These are phyloP conservation scores for Fragilaria crotonensis DNA, from an alignment of 108 stramenopile species.

Conservation along the genomic window DNA sequence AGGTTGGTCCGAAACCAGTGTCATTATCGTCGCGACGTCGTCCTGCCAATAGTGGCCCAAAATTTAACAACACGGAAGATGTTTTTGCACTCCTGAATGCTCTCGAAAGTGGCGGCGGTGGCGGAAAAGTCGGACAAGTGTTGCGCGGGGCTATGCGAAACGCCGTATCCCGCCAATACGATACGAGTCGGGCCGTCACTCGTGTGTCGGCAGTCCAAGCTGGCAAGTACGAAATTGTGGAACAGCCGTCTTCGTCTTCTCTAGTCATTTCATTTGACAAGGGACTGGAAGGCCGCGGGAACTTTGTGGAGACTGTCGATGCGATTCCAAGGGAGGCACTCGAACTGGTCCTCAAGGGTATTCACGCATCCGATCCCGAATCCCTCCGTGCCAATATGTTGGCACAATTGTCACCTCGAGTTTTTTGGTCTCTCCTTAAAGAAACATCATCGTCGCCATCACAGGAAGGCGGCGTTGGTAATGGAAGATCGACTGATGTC, in stretches of 20 bases:
- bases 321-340: constrained; percentile 55
- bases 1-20: neutral
- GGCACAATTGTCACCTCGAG: constrained; percentile 65
- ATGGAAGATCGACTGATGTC: constrained; percentile 16
- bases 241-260: constrained; percentile 10
- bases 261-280: constrained; percentile 49
- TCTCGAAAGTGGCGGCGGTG: constrained; percentile 24
- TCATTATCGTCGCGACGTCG: neutral
- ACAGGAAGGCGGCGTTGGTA: too few relatives aligned
- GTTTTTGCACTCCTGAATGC: constrained; percentile 60
- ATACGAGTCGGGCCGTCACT: constrained; percentile 59
- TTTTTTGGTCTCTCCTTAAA: constrained; percentile 63
- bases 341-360: constrained; percentile 48
- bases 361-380: constrained; percentile 50
- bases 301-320: constrained; percentile 58
- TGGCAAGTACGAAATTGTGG: constrained; percentile 31
- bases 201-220: constrained; percentile 61
- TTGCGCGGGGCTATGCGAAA: constrained; percentile 72
- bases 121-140: constrained; percentile 47
- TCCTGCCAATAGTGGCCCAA: too few relatives aligned
- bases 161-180: constrained; percentile 70
- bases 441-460: too few relatives aligned
- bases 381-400: constrained; percentile 61
- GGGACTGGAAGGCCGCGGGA: constrained; percentile 64
- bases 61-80: constrained; percentile 31